Base-by-base conservation (phyloP, 768 basidiomycete genomes). In the Botryobasidium botryosum region DNA sequence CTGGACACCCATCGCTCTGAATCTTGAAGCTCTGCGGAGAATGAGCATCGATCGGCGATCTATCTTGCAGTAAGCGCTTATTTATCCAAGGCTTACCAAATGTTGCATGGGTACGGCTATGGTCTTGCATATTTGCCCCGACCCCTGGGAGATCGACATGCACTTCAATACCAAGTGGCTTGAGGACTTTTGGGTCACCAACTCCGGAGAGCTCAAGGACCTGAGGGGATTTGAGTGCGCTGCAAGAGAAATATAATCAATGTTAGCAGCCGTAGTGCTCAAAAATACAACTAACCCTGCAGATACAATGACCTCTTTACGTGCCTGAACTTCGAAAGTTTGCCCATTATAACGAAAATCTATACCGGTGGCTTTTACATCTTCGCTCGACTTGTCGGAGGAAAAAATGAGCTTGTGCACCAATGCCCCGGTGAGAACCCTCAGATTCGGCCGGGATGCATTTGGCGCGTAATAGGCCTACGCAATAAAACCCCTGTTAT, bases 81-180 rank as follows among this genome's bases (percentile, higher is more conserved):
- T n/a, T n/a, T n/a, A 6, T 7, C 15, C 5, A 24, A 6, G 6
- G n/a, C 38, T 26, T 28, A 46, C 45, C 35, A 18, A 18, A 37
- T 24, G 29, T 24, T 17, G 35, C 24, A 1, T n/a, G 35, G 24
- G 27, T 12, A 3, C 27, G 21, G 24, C 15, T 15, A 26, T 63
- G 61, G 48, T 61, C 61, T 43, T 61, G 60, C 13, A 62, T 42
- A 45, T 62, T 62, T 48, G 57, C 54, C 7, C 63, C 63, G 33
- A 90, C 83, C 15, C 77, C 77, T 1, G 80, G 79, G 12, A 85
- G 68, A 44, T 81, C 72, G 12, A 79, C 65, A 23, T 72, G 40
- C 47, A 65, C 62, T 5, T 59, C 51, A 25, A 86, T 68, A 8
- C 63, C 64, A 43, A 69, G 60, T 27, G 59, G 60, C 33, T 67